A percentile compares a stretch with the other conserved stretches of the same genome.
phyloP scores from a whole-genome alignment of 768 basidiomycete species.

The Lactarius sp. region DNA sequence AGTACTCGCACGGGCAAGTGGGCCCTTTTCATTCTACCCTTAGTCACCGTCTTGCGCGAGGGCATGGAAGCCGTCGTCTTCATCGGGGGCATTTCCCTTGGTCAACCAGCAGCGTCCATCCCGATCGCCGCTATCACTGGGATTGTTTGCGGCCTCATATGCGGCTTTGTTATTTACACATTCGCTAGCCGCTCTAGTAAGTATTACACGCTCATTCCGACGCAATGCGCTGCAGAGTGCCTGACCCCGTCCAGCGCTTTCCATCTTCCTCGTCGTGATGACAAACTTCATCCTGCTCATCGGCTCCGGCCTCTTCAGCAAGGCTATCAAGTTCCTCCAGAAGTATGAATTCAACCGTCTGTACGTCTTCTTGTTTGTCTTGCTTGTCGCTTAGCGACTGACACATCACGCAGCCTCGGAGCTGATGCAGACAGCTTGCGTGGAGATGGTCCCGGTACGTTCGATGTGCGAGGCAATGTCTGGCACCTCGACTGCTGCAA shows the following conservation, averaged over 20 bases:
- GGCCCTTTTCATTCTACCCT: conserved; percentile 83
- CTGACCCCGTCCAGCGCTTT: conserved; percentile 50
- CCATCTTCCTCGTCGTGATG: conserved; percentile 85
- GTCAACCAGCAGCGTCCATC: conserved; percentile 74
- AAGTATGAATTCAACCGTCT: conserved; percentile 57
- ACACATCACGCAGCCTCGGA: conserved; percentile 46
- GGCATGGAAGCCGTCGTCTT: conserved; percentile 93
- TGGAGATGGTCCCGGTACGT: conserved; percentile 82
- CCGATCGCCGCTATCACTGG: conserved; percentile 89
- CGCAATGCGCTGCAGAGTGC: neutral
- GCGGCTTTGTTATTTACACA: conserved; percentile 74
- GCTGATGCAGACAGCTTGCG: conserved; percentile 60
- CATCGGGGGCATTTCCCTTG: conserved; percentile 89
- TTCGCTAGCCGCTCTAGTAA: conserved; percentile 71
- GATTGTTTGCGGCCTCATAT: conserved; percentile 65
- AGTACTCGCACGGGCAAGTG: conserved; percentile 63
- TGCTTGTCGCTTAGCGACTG: neutral
- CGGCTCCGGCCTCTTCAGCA: conserved; percentile 89
- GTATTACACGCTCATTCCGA: conserved; percentile 25
- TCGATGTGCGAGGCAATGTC: conserved; percentile 72
- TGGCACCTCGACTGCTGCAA: conserved; percentile 87
- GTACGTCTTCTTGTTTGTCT: conserved; percentile 26
- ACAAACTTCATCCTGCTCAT: conserved; percentile 91
- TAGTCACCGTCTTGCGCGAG: conserved; percentile 91
- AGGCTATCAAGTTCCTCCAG: conserved; percentile 69